These are phyloP conservation scores for Typha latifolia DNA, from an alignment of 176 grass and related monocot species.

Conservation along the genomic window DNA sequence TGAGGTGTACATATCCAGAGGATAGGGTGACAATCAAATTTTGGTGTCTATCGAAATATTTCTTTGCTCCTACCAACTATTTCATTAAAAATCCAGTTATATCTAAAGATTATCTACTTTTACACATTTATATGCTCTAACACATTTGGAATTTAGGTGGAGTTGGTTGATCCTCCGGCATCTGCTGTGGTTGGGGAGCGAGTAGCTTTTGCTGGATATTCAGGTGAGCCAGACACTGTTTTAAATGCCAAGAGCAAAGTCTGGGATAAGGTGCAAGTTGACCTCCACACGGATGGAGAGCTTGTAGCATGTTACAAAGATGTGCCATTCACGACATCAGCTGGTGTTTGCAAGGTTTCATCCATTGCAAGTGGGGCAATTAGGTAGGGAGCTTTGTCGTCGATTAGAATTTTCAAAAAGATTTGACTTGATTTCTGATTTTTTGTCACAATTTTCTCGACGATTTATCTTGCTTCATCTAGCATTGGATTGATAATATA, in stretches of 20 bases:
- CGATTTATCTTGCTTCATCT: too few relatives aligned
- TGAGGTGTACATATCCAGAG: too few relatives aligned
- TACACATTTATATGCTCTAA: not conserved
- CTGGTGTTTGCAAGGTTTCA: conserved; percentile 59
- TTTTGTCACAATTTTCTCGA: too few relatives aligned
- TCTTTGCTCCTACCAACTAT: too few relatives aligned
- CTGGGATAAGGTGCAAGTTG: conserved; percentile 73
- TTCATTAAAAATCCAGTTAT: not conserved
- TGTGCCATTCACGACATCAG: conserved; percentile 56
- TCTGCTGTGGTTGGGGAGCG: conserved; percentile 50
- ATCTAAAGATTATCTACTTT: not conserved
- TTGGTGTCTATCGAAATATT: too few relatives aligned
- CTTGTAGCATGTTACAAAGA: conserved; percentile 67
- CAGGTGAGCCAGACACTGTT: conserved; percentile 55
- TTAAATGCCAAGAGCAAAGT: conserved; percentile 72
- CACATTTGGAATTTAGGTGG: conserved; percentile 38
- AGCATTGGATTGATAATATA: too few relatives aligned
- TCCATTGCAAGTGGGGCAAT: conserved; percentile 63
- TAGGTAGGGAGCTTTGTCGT: conserved; percentile 30
- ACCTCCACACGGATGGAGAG: conserved; percentile 54
- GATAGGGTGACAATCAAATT: too few relatives aligned
- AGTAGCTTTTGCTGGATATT: conserved; percentile 53
- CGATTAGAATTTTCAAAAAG: not conserved
- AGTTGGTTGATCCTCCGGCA: conserved; percentile 72
- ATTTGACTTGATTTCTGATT: not conserved